phyloP scores from a whole-genome alignment of 345 rosid genomes.

The Physaria fendleri region DNA sequence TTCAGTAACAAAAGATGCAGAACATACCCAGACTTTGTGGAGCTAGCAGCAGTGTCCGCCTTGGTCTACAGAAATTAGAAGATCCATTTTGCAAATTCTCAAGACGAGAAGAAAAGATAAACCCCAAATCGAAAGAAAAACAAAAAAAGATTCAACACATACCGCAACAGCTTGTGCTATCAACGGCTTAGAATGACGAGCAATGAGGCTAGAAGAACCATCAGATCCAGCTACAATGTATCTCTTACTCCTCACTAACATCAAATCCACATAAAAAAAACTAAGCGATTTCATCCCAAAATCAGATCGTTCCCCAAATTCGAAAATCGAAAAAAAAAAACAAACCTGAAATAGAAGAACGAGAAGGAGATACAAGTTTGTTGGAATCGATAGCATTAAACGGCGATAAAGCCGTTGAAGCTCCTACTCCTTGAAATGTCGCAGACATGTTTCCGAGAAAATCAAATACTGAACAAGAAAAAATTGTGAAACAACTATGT shows the following conservation, averaged over 20 bases:
- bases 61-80: conserved; percentile 40
- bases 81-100: background rate
- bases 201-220: conserved; percentile 33
- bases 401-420: conserved; percentile 37
- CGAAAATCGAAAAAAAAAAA: conserved; percentile 30
- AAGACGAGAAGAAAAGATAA: background rate
- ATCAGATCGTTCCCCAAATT: background rate
- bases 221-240: conserved; percentile 54
- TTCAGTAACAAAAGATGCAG: background rate
- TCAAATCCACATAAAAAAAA: background rate
- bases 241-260: conserved; percentile 46
- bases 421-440: conserved; percentile 44
- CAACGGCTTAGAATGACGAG: conserved; percentile 37
- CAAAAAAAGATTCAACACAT: background rate
- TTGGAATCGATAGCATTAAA: conserved; percentile 43
- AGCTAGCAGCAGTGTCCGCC: conserved; percentile 42
- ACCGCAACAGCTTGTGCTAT: conserved; percentile 75
- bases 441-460: conserved; percentile 48
- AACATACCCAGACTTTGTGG: conserved; percentile 62
- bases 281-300: background rate
- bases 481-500: too few relatives aligned
- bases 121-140: background rate
- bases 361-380: conserved; percentile 26
- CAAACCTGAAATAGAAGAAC: conserved; percentile 49
- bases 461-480: background rate